These are phyloP conservation scores for Groenewaldozyma sp. DNA, from an alignment of 1,139 yeast genomes.

Conservation along the genomic window DNA sequence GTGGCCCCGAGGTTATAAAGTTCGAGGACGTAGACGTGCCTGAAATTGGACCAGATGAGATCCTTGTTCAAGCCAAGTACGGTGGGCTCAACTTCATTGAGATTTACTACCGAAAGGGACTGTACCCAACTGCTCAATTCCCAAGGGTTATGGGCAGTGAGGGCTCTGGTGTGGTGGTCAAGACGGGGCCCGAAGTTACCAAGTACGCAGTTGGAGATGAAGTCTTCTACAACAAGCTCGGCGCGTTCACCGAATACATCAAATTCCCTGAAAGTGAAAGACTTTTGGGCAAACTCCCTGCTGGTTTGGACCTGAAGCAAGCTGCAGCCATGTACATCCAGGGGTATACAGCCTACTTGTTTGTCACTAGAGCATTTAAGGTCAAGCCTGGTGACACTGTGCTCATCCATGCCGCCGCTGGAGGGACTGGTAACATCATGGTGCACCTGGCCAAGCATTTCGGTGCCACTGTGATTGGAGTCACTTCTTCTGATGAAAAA, in stretches of 20 bases:
- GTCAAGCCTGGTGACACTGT: constrained; percentile 61
- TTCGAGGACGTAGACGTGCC: constrained; percentile 53
- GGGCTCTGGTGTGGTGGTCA: constrained; percentile 67
- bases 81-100: constrained; percentile 82
- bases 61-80: constrained; percentile 61
- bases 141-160: constrained; percentile 78
- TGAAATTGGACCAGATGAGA: constrained; percentile 41
- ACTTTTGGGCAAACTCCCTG: constrained; percentile 41
- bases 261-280: constrained; percentile 27
- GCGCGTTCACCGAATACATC: constrained; percentile 66
- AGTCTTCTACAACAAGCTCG: constrained; percentile 46
- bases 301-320: constrained; percentile 37
- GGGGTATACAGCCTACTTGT: constrained; percentile 71
- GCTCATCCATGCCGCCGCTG: constrained; percentile 88
- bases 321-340: constrained; percentile 60
- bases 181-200: constrained; percentile 53
- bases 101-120: constrained; percentile 68
- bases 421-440: constrained; percentile 75
- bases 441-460: constrained; percentile 49
- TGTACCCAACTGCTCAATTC: constrained; percentile 43
- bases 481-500: constrained; percentile 63
- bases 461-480: constrained; percentile 78
- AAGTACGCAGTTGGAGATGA: constrained; percentile 60
- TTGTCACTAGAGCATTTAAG: constrained; percentile 53
- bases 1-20: constrained; percentile 48